Conservation (phyloP, 1,139 yeast genomes). For the Protomyces arabidopsidicola region DNA sequence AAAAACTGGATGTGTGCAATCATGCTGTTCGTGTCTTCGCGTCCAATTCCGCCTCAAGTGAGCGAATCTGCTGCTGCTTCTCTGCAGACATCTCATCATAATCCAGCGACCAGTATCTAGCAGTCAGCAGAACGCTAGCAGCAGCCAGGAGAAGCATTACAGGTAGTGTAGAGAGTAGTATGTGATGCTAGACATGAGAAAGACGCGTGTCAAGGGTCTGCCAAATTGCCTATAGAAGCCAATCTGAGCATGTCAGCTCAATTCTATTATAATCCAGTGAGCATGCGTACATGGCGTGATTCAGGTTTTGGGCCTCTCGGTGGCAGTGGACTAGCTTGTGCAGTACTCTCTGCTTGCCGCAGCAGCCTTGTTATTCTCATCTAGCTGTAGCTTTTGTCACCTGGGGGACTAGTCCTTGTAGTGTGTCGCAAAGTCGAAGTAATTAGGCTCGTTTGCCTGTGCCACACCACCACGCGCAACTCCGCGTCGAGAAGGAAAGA, state of each 20-base stretch:
- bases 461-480: no score
- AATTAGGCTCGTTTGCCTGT: no score
- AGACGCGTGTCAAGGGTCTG: conserved; percentile 16
- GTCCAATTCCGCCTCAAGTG: conserved; percentile 8
- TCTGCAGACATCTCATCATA: conserved; percentile 20
- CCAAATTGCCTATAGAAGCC: conserved; percentile 22
- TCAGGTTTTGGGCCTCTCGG: neutral
- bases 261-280: neutral
- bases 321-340: neutral
- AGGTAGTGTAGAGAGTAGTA: conserved; percentile 23
- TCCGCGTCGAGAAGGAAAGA: no score
- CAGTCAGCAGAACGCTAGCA: neutral
- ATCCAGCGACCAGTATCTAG: conserved; percentile 22
- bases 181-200: conserved; percentile 23
- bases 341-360: neutral
- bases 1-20: neutral
- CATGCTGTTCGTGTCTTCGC: neutral
- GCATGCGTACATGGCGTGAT: neutral
- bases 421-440: no score
- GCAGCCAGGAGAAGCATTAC: neutral
- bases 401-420: no score
- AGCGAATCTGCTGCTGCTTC: conserved; percentile 5
- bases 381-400: neutral
- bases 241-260: neutral
- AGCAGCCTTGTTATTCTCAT: neutral